These are phyloP conservation scores for Emmonsia crescens DNA, from an alignment of 2,329 filamentous ascomycete genomes.

Conservation along the genomic window DNA sequence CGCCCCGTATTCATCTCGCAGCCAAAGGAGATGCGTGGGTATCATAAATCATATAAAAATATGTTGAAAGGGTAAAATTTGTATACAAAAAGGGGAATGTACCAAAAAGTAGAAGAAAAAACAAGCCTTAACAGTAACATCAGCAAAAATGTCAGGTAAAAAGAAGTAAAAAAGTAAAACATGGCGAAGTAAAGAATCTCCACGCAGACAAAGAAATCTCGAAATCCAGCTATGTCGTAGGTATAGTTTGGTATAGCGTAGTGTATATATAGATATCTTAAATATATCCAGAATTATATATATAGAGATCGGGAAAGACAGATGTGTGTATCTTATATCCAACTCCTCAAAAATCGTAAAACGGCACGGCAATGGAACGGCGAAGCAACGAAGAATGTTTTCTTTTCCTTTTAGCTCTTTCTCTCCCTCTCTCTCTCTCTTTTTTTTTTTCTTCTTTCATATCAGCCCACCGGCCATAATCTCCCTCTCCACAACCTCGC, in stretches of 20 bases:
- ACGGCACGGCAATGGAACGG: background rate
- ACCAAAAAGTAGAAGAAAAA: constrained; percentile 8
- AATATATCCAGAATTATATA: background rate
- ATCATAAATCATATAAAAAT: background rate
- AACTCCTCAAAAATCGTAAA: too few relatives aligned
- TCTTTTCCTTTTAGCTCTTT: too few relatives aligned
- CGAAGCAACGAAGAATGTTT: background rate
- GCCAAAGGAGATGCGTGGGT: background rate
- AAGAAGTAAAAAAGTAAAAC: background rate
- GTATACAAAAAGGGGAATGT: background rate
- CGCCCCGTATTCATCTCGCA: background rate
- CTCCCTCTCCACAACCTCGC: constrained; percentile 24
- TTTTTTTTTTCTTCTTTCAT: constrained; percentile 7
- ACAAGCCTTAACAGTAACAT: background rate
- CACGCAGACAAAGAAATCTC: background rate
- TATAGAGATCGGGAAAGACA: background rate
- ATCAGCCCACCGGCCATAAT: constrained; percentile 19
- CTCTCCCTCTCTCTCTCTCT: background rate
- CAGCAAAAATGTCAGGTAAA: background rate
- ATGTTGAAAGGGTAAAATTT: background rate
- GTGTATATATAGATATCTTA: background rate
- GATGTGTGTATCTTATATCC: background rate
- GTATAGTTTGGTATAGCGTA: background rate
- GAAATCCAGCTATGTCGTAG: background rate
- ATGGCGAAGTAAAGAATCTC: background rate